phyloP scores from a whole-genome alignment of 1,284 basidiomycete species.

The Moesziomyces globuligerus region DNA sequence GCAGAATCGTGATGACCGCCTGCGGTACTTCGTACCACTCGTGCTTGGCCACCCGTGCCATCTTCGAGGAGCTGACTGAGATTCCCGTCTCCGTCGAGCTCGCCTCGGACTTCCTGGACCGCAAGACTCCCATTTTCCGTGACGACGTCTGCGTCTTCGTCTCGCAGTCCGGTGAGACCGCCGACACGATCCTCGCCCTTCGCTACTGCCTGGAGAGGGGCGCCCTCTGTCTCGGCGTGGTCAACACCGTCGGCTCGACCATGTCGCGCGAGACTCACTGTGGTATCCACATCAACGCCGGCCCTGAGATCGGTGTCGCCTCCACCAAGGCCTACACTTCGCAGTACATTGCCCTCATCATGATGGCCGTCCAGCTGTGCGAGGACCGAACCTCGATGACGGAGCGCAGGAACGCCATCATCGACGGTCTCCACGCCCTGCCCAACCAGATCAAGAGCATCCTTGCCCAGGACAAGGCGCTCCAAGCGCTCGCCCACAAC shows the following conservation, averaged over 20 bases:
- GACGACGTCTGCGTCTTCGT: conserved; percentile 98
- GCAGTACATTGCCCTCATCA: conserved; percentile 96
- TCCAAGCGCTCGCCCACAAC: conserved; percentile 84
- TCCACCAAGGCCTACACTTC: conserved; percentile 99
- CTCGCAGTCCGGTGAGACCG: conserved; percentile 98
- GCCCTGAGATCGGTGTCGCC: conserved; percentile 98
- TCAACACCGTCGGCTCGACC: conserved; percentile 98
- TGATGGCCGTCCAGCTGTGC: conserved; percentile 97
- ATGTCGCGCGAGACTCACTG: conserved; percentile 98
- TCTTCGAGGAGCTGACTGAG: conserved; percentile 98
- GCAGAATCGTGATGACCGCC: conserved; percentile 94
- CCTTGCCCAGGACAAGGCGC: conserved; percentile 79
- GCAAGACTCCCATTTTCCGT: conserved; percentile 98
- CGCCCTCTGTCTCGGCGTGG: conserved; percentile 90
- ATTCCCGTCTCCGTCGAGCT: conserved; percentile 98
- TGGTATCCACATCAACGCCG: conserved; percentile 99
- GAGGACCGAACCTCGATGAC: conserved; percentile 95
- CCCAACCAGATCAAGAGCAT: conserved; percentile 90
- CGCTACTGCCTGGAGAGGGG: conserved; percentile 97
- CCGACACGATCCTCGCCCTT: conserved; percentile 95
- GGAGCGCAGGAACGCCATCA: conserved; percentile 90
- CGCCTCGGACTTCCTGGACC: conserved; percentile 97
- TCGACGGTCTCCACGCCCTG: conserved; percentile 88
- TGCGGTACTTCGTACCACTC: conserved; percentile 99
- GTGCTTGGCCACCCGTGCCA: conserved; percentile 94